Evolutionary conservation across 202 grass and related monocot genomes (phyloP), one percentile per base, ranked within the genome.

Genomic region (Saccharum hybrid): DNA sequence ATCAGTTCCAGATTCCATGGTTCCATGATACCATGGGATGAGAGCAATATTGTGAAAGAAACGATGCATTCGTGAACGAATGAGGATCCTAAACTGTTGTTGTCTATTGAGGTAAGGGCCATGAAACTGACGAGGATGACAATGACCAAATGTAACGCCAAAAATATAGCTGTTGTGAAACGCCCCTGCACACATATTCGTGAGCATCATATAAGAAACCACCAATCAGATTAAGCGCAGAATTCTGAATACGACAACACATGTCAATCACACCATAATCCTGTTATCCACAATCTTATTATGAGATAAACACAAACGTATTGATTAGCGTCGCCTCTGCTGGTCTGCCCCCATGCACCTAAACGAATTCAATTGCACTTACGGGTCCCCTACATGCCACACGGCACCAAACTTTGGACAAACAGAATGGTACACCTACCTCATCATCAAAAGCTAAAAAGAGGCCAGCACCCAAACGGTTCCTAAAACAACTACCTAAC

Each of bases 331-430:
- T 40, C 13, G 2, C 13, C 45, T 33, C 37, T 68, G 6, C 19
- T 56, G 13, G n/a, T 34, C 15, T 18, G 19, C 3, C 38, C 66
- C 11, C 31, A 22, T 11, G 31, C 11, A 3, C 34, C 49, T 7
- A 42, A 59, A 70, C 4, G 16, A 59, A 71, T 6, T 71, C 49
- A 70, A 70, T 42, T 70, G 8, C 76, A n/a, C n/a, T n/a, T n/a
- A n/a, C n/a, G n/a, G n/a, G n/a, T n/a, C n/a, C n/a, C n/a, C n/a
- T n/a, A n/a, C n/a, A n/a, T n/a, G n/a, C n/a, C n/a, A n/a, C n/a
- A n/a, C n/a, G n/a, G n/a, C n/a, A n/a, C n/a, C n/a, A n/a, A n/a
- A n/a, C n/a, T n/a, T n/a, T n/a, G n/a, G n/a, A n/a, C n/a, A n/a
- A n/a, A n/a, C 76, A 34, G 43, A 65, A 79, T 48, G 31, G 6